These are phyloP conservation scores for Paecilomyces dactylethromorphus DNA, from an alignment of 2,329 filamentous ascomycete genomes.

Conservation along the genomic window DNA sequence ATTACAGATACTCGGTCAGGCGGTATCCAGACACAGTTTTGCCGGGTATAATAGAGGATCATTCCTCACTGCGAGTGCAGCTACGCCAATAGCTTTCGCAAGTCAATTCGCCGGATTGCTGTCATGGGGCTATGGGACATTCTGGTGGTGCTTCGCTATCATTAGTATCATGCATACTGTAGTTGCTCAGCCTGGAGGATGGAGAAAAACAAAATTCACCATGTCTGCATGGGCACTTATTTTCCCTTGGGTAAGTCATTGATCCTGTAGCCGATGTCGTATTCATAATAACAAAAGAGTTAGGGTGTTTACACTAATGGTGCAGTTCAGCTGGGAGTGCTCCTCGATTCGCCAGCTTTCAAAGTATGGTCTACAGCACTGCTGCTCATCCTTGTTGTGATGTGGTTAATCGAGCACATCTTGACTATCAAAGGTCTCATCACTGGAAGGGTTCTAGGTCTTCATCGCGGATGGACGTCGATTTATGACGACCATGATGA, in stretches of 20 bases:
- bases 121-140: conserved; percentile 34
- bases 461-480: too few species aligned
- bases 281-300: background rate
- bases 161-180: conserved; percentile 25
- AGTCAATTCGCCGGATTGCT: conserved; percentile 34
- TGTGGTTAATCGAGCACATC: conserved; percentile 23
- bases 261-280: background rate
- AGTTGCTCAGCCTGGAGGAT: conserved; percentile 12
- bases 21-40: conserved; percentile 24
- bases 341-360: conserved; percentile 34
- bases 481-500: too few species aligned
- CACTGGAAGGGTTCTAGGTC: conserved; percentile 22
- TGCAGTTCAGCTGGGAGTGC: conserved; percentile 29
- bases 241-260: conserved; percentile 32
- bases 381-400: conserved; percentile 26
- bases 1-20: conserved; percentile 30
- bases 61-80: conserved; percentile 27
- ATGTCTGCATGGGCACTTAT: conserved; percentile 30
- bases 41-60: too few species aligned
- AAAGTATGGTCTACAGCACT: conserved; percentile 32
- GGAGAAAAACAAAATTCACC: conserved; percentile 18
- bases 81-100: conserved; percentile 19
- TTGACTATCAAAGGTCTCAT: conserved; percentile 25
- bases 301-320: conserved; percentile 36
- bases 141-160: conserved; percentile 38